Evolutionary conservation across 768 basidiomycete genomes (phyloP), one percentile per base, ranked within the genome.

Genomic region (Mycena rebaudengoi): DNA sequence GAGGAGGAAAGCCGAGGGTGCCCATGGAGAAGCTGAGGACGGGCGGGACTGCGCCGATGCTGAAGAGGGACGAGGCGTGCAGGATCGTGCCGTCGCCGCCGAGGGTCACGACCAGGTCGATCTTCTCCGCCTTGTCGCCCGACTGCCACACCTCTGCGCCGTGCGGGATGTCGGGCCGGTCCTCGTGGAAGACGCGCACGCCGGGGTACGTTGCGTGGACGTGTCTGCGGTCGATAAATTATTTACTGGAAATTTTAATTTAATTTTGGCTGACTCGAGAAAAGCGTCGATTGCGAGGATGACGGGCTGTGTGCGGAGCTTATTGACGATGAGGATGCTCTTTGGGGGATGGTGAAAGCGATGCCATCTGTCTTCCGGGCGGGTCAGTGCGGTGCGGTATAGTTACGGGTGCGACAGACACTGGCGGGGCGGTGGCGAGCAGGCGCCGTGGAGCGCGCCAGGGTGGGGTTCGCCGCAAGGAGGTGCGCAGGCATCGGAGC

Each of bases 71-170:
- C 1, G 96, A 96, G 0, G 95, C 94, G 72, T 96, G 95, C 1
- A 98, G 83, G 49, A 98, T 96, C 6, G 96, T 98, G 10, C 96
- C 96, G 72, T 98, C 96, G 32, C 96, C 96, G 44, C 96, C 96
- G 1, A 98, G 78, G 0, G 96, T 97, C 26, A 98, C 88, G 20
- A 98, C 90, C 10, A 98, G 81, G 73, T 95, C 92, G 60, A 97
- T 92, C 56, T 84, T 84, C 66, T 88, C 81, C 4, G 89, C 80
- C 49, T 79, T 78, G 43, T 80, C 82, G 45, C 84, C 84, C 68
- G 88, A 84, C 60, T 79, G 81, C 92, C 92, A 93, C 4, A 88
- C 81, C 67, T 86, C 82, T 52, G 85, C 87, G 1, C 85, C 87
- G 66, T 84, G 81, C 5, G 89, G 89, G 49, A 88, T 89, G 74